phyloP scores from a whole-genome alignment of 2,329 filamentous ascomycete genomes.

The Periglandula ipomoeae region DNA sequence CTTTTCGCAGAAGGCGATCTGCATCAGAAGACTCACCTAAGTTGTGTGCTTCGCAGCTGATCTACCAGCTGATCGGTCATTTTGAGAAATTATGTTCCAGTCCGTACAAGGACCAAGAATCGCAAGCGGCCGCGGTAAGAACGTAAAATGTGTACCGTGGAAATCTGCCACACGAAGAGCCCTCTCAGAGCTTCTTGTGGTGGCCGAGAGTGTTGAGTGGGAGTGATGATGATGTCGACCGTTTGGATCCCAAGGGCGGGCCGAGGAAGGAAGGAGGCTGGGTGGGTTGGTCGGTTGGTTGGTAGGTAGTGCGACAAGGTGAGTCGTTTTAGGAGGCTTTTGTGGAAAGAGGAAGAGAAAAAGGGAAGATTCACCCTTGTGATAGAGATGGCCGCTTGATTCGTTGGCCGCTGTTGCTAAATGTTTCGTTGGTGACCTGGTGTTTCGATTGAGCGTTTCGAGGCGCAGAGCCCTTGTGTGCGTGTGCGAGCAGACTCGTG shows the following conservation, averaged over 20 bases:
- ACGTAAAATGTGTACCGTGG: constrained; percentile 11
- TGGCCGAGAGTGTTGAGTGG: background rate
- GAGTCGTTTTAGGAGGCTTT: constrained; percentile 2
- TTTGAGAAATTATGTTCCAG: constrained; percentile 18
- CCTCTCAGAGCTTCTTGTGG: background rate
- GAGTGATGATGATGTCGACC: background rate
- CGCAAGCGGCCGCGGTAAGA: constrained; percentile 7
- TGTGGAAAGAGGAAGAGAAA: constrained; percentile 4
- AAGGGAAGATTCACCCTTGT: constrained; percentile 1
- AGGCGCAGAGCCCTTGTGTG: constrained; percentile 12
- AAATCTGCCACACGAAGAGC: constrained; percentile 13
- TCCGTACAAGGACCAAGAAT: constrained; percentile 17
- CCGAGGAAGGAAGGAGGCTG: constrained; percentile 1
- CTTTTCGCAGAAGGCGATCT: background rate
- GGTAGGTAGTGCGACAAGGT: background rate
- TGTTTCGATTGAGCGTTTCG: background rate
- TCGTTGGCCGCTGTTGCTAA: background rate
- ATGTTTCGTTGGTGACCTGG: background rate
- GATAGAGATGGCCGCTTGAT: background rate
- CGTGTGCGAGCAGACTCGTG: constrained; percentile 9
- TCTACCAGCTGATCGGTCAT: constrained; percentile 39
- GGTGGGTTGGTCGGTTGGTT: background rate
- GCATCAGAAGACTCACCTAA: constrained; percentile 25
- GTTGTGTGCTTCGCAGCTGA: constrained; percentile 31
- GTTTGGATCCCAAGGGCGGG: constrained; percentile 1